Evolutionary conservation across 495 filamentous ascomycete genomes (phyloP).

Genomic region (Aspergillus nanangensis): DNA sequence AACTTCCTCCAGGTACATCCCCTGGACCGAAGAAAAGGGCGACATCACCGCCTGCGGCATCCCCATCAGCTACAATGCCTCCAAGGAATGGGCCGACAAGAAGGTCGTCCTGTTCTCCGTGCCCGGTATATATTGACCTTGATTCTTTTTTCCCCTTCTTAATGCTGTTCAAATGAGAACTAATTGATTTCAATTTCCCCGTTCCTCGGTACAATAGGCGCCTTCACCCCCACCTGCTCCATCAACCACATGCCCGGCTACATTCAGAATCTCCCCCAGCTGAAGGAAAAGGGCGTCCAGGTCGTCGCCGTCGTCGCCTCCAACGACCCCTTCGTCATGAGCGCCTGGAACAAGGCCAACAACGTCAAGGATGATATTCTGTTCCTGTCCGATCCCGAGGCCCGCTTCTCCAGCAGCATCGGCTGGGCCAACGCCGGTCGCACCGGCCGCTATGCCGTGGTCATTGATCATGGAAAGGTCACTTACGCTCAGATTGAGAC

Average conservation of each 20-base stretch:
- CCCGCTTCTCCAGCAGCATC: conserved; percentile 69
- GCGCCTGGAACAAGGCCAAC: conserved; percentile 93
- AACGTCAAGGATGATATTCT: conserved; percentile 68
- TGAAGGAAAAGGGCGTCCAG: conserved; percentile 82
- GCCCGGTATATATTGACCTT: conserved; percentile 56
- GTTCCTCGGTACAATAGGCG: conserved; percentile 53
- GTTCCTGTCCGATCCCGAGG: conserved; percentile 76
- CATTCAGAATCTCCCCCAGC: conserved; percentile 63
- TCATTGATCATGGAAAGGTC: conserved; percentile 86
- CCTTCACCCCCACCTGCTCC: conserved; percentile 92
- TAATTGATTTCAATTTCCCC: too few species aligned
- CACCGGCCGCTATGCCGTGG: conserved; percentile 78
- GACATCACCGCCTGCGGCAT: conserved; percentile 71
- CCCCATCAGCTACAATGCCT: conserved; percentile 73
- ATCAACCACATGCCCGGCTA: conserved; percentile 80
- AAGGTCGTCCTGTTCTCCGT: conserved; percentile 88
- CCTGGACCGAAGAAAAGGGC: conserved; percentile 59
- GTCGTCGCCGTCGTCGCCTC: conserved; percentile 74
- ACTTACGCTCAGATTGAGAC: conserved; percentile 79
- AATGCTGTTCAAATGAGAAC: too few species aligned
- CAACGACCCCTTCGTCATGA: conserved; percentile 91
- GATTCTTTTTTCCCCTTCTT: too few species aligned
- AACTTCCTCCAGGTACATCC: conserved; percentile 52
- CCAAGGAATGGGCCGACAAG: conserved; percentile 78
- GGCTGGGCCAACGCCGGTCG: conserved; percentile 71